These are phyloP conservation scores for Sporisorium graminicola DNA, from an alignment of 1,284 basidiomycete species.

Conservation along the genomic window DNA sequence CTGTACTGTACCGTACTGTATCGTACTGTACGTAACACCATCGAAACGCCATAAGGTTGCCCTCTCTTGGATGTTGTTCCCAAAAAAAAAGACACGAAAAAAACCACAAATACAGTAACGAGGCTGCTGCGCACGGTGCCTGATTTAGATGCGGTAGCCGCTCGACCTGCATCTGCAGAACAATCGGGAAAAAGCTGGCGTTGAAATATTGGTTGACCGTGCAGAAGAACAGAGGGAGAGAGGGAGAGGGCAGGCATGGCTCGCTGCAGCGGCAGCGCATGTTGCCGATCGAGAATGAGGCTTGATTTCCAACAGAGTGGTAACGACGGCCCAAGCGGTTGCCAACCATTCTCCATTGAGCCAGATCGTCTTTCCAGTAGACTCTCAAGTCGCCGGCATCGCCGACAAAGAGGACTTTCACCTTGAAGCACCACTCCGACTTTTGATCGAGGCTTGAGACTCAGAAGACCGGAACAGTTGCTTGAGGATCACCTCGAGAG, in stretches of 20 bases:
- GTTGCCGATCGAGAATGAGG: neutral
- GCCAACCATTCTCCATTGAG: neutral
- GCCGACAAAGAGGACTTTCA: neutral
- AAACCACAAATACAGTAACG: too few species aligned
- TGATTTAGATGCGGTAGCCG: neutral
- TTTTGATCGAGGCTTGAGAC: neutral
- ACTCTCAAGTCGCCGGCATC: neutral
- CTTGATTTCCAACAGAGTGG: neutral
- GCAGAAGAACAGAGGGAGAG: too few species aligned
- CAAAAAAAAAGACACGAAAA: too few species aligned
- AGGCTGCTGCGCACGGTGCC: neutral
- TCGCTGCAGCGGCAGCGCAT: conserved; percentile 7
- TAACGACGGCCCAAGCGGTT: neutral
- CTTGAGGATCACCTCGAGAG: neutral
- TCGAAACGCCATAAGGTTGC: neutral
- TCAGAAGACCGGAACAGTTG: neutral
- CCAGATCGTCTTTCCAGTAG: neutral
- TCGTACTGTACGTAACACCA: neutral
- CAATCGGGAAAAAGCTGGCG: neutral
- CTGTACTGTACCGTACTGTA: too few species aligned
- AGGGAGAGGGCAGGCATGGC: neutral
- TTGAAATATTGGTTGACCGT: neutral
- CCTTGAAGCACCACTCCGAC: neutral
- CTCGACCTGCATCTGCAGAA: neutral
- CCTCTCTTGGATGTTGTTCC: too few species aligned